phyloP scores from a whole-genome alignment of 768 basidiomycete species.

The Russula emetica region DNA sequence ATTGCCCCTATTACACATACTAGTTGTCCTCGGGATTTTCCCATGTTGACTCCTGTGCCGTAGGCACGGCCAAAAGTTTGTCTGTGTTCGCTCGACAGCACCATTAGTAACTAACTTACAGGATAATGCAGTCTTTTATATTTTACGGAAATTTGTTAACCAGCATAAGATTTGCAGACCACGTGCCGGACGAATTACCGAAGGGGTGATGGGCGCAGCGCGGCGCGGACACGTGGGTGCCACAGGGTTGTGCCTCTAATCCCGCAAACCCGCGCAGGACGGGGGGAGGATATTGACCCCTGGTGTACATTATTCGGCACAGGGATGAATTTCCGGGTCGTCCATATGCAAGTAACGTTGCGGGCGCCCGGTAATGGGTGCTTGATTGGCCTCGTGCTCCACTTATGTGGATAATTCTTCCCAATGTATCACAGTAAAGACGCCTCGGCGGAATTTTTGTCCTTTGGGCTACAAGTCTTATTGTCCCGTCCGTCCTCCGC shows the following conservation, averaged over 20 bases:
- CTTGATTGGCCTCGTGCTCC: constrained; percentile 11
- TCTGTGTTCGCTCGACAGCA: not conserved
- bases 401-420: constrained; percentile 10
- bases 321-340: not conserved
- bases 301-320: not conserved
- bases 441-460: constrained; percentile 12
- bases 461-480: not conserved
- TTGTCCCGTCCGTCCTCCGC: constrained; percentile 10
- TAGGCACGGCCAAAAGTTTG: no score
- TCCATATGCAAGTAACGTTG: not conserved
- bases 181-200: constrained; percentile 9
- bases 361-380: not conserved
- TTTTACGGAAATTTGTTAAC: no score
- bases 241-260: not conserved
- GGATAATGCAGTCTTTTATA: no score
- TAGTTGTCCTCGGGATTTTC: no score
- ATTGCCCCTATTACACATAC: not conserved
- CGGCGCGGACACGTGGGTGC: constrained; percentile 9
- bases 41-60: no score
- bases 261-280: not conserved
- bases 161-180: no score
- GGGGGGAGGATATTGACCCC: not conserved
- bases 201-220: constrained; percentile 15
- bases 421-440: constrained; percentile 13
- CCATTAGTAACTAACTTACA: not conserved